A percentile compares a stretch with the other conserved stretches of the same genome.
Conservation (phyloP, 768 basidiomycete species). For the Lactarius trivialis region DNA sequence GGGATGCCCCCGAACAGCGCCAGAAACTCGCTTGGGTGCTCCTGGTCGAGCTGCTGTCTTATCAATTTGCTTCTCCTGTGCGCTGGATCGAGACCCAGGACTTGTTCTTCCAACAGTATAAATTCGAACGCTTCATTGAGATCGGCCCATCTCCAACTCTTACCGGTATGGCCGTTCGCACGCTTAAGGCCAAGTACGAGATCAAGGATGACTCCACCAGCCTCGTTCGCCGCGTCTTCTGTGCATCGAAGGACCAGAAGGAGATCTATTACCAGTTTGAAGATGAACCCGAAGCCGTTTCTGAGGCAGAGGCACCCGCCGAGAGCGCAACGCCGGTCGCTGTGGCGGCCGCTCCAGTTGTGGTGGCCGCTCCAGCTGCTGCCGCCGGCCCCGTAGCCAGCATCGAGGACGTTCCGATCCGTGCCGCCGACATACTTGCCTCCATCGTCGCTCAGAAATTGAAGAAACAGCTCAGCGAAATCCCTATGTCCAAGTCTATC, state of each 20-base stretch:
- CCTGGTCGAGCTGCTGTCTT: constrained; percentile 93
- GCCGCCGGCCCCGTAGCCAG: constrained; percentile 44
- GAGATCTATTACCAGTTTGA: constrained; percentile 99
- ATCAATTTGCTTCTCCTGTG: constrained; percentile 97
- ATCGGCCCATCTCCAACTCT: constrained; percentile 95
- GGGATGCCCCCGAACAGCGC: constrained; percentile 75
- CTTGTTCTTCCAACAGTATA: constrained; percentile 76
- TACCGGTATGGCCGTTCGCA: constrained; percentile 89
- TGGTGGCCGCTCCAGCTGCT: constrained; percentile 36
- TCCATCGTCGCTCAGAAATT: constrained; percentile 95
- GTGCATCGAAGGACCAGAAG: constrained; percentile 91
- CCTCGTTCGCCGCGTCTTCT: constrained; percentile 73
- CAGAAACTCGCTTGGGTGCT: constrained; percentile 94
- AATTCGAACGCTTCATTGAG: constrained; percentile 92
- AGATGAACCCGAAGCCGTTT: constrained; percentile 51
- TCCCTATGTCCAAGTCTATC: constrained; percentile 89
- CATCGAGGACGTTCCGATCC: constrained; percentile 87
- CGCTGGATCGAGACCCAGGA: constrained; percentile 99
- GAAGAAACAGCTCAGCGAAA: constrained; percentile 88
- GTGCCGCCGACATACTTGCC: constrained; percentile 81
- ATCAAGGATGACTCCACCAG: constrained; percentile 77
- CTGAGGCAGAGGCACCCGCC: constrained; percentile 32
- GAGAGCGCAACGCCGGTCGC: constrained; percentile 29
- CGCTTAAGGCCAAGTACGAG: constrained; percentile 92
- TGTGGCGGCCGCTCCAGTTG: constrained; percentile 31